Percentiles rank a stretch among this genome's conserved stretches.
These are phyloP conservation scores for Mortierella sp. DNA, from an alignment of 371 early-diverging fungal genomes.

Conservation along the genomic window DNA sequence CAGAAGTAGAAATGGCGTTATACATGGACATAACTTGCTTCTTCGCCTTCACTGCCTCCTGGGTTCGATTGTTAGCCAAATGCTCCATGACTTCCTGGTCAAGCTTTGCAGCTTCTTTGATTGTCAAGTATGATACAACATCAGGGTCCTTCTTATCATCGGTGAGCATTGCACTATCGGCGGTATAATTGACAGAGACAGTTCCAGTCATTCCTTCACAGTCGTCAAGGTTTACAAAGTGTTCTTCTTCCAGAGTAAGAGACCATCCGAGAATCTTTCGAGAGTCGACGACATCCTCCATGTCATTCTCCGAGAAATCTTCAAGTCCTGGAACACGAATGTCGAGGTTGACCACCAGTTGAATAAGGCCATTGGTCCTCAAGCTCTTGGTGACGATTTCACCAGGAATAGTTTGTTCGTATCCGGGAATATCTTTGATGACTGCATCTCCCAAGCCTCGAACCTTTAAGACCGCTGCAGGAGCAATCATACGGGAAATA, in stretches of 20 bases:
- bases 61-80: slow-evolving; percentile 35
- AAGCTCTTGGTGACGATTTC: slow-evolving; percentile 31
- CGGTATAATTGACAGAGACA: slow-evolving; percentile 31
- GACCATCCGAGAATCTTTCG: slow-evolving; percentile 28
- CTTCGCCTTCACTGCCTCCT: slow-evolving; percentile 28
- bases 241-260: slow-evolving; percentile 39
- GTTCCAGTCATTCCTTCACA: slow-evolving; percentile 31
- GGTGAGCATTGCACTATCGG: slow-evolving; percentile 19
- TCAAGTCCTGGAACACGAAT: slow-evolving; percentile 35
- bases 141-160: slow-evolving; percentile 35
- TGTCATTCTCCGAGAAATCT: slow-evolving; percentile 37
- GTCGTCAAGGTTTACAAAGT: slow-evolving; percentile 28
- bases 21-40: slow-evolving; percentile 30
- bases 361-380: slow-evolving; percentile 41
- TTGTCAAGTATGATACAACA: slow-evolving; percentile 31
- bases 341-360: slow-evolving; percentile 39
- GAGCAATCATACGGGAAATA: slow-evolving; percentile 30
- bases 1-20: slow-evolving; percentile 5
- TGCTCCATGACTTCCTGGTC: slow-evolving; percentile 33
- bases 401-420: slow-evolving; percentile 32
- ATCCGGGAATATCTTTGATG: slow-evolving; percentile 42
- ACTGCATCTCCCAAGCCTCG: slow-evolving; percentile 41
- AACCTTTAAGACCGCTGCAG: slow-evolving; percentile 27
- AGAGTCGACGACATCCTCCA: slow-evolving; percentile 29
- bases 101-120: slow-evolving; percentile 31